These are phyloP conservation scores for Triticum urartu DNA, from an alignment of 176 grass and related monocot genomes.

Conservation along the genomic window DNA sequence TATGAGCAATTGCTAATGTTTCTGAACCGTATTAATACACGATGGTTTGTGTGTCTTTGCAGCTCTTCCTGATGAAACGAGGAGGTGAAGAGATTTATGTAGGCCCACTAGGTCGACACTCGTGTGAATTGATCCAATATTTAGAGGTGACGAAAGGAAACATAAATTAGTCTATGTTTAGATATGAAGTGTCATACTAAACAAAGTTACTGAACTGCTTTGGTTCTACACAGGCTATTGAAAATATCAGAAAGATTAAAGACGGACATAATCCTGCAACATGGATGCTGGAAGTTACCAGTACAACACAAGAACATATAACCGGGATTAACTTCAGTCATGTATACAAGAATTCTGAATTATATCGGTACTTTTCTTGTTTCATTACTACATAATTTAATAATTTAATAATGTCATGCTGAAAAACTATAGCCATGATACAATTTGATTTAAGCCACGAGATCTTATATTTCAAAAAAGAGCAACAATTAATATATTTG, in stretches of 20 bases:
- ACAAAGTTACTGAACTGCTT: neutral
- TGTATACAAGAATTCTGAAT: constrained; percentile 66
- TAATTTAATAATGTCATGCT: neutral
- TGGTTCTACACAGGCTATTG: constrained; percentile 42
- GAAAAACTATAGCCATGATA: neutral
- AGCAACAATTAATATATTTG: neutral
- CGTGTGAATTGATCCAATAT: constrained; percentile 56
- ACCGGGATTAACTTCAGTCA: constrained; percentile 50
- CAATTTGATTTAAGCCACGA: neutral
- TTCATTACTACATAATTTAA: neutral
- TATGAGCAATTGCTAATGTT: neutral
- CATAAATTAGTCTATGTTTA: neutral
- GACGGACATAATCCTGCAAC: constrained; percentile 87
- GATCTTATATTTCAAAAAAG: neutral
- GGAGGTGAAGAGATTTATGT: constrained; percentile 69
- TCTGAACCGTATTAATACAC: neutral
- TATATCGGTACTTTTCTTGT: constrained; percentile 43
- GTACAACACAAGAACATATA: constrained; percentile 55
- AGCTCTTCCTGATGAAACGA: neutral
- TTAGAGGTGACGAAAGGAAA: constrained; percentile 56
- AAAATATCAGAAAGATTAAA: constrained; percentile 65
- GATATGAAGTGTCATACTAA: neutral
- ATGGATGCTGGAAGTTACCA: constrained; percentile 80
- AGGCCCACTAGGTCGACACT: constrained; percentile 67
- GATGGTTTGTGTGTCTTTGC: constrained; percentile 10